Percentiles rank a stretch among this genome's conserved stretches.
These are phyloP conservation scores for Prosopis cineraria DNA, from an alignment of 306 rosid species.

Conservation along the genomic window DNA sequence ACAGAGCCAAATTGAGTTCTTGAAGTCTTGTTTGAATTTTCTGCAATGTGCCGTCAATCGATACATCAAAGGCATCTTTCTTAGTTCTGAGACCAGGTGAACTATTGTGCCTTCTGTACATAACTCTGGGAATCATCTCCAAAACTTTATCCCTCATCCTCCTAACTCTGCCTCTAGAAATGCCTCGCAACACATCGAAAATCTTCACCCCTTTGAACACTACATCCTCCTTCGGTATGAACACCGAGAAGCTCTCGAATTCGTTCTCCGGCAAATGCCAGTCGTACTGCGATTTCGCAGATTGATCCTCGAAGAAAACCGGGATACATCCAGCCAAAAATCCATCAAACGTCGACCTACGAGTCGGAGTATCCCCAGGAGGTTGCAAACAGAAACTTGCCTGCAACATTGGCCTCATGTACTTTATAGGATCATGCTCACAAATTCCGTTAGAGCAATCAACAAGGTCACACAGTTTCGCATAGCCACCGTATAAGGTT, in stretches of 20 bases:
- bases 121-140: slow-evolving; percentile 41
- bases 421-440: slow-evolving; percentile 81
- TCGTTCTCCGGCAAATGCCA: slow-evolving; percentile 74
- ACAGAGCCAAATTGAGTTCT: slow-evolving; percentile 20
- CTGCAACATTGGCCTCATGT: slow-evolving; percentile 79
- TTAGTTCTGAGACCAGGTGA: slow-evolving; percentile 37
- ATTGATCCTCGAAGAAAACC: slow-evolving; percentile 77
- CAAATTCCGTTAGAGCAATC: slow-evolving; percentile 87
- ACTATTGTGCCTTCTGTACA: slow-evolving; percentile 46
- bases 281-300: slow-evolving; percentile 64
- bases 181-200: slow-evolving; percentile 62
- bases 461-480: slow-evolving; percentile 53
- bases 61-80: slow-evolving; percentile 54
- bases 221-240: slow-evolving; percentile 78
- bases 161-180: slow-evolving; percentile 43
- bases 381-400: slow-evolving; percentile 90
- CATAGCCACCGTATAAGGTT: slow-evolving; percentile 19
- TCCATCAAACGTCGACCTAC: slow-evolving; percentile 70
- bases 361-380: slow-evolving; percentile 74
- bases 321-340: slow-evolving; percentile 80
- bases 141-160: slow-evolving; percentile 47
- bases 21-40: slow-evolving; percentile 43
- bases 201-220: slow-evolving; percentile 71
- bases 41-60: slow-evolving; percentile 43
- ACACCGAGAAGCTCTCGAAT: slow-evolving; percentile 59